These are phyloP conservation scores for Eucalyptus viminalis DNA, from an alignment of 345 rosid species.

Conservation along the genomic window DNA sequence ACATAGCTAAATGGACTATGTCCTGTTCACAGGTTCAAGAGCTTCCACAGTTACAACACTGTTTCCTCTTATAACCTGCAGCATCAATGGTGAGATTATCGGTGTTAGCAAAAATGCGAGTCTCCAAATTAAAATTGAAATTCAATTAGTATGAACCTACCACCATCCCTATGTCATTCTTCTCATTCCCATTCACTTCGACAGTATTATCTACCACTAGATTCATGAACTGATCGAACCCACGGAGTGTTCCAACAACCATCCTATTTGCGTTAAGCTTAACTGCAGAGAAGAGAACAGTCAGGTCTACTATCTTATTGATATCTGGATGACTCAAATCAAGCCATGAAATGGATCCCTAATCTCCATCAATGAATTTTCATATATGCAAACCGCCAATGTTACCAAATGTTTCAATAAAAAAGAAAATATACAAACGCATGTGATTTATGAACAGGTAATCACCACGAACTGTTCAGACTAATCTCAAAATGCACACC, in stretches of 20 bases:
- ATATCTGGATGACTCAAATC: not conserved
- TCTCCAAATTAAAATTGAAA: not conserved
- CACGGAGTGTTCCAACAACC: conserved; percentile 11
- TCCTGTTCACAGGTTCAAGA: conserved; percentile 5
- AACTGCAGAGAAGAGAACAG: not conserved
- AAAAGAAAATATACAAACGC: not conserved
- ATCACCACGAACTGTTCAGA: not conserved
- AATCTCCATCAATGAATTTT: not conserved
- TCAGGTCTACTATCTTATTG: not conserved
- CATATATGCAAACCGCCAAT: not conserved
- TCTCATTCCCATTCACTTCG: conserved; percentile 13
- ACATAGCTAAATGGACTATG: not conserved
- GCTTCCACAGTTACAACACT: conserved; percentile 12
- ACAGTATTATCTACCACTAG: conserved; percentile 9
- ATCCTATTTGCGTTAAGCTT: conserved; percentile 9
- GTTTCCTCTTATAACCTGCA: conserved; percentile 14
- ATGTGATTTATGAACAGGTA: not conserved
- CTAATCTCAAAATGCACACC: not conserved
- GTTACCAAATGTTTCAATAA: not conserved
- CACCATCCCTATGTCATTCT: conserved; percentile 11
- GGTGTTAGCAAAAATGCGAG: not conserved
- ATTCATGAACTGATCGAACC: conserved; percentile 15
- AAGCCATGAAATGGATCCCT: not conserved
- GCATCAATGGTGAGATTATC: not conserved
- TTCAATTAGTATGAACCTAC: not conserved